Evolutionary conservation across 208 protist species (phyloP), one percentile per base, ranked within the genome.

Genomic region (Crithidia mellificae): DNA sequence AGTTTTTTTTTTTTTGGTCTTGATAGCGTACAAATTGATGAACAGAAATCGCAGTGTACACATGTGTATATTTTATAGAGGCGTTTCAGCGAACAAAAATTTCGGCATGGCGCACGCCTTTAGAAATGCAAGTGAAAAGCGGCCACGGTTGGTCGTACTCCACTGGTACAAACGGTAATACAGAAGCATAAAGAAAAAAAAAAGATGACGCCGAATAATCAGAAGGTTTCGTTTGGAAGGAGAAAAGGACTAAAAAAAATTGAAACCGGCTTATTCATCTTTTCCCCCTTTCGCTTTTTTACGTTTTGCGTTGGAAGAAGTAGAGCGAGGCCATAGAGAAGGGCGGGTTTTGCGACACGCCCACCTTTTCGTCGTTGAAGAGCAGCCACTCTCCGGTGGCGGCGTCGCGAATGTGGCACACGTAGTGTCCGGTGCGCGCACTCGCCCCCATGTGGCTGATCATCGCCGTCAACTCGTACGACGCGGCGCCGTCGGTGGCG

Each of bases 301-400:
- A 53, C 41, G 19, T 44, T 9, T 70, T 62, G 29, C 93, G 80
- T 49, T 88, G 78, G 46, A 89, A 98, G 58, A 98, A 93, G 74
- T 98, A 98, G 43, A 98, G 38, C 32, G 93, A 95, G 2, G 91
- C 94, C 76, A 98, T 76, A 11, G 90, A 85, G 63, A 96, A 92
- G 12, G 94, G 93, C n/a, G 95, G 93, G 9, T 91, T 74, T 59
- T 90, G 61, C 57, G 93, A 97, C 24, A 82, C 50, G 17, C 88
- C 94, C 0, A 98, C 95, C 65, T 98, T 97, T 41, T 96, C 87
- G 76, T 99, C 97, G 79, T 99, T 99, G 72, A 96, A 98, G 22
- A 98, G 69, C 8, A 98, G 50, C 96, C 97, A 99, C 54, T 89
- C 53, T 19, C 85, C 79, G 0, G 66, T 90, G 1, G 77, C 68